phyloP scores from a whole-genome alignment of 495 filamentous ascomycete species.

The Trichocladium uniseriatum region DNA sequence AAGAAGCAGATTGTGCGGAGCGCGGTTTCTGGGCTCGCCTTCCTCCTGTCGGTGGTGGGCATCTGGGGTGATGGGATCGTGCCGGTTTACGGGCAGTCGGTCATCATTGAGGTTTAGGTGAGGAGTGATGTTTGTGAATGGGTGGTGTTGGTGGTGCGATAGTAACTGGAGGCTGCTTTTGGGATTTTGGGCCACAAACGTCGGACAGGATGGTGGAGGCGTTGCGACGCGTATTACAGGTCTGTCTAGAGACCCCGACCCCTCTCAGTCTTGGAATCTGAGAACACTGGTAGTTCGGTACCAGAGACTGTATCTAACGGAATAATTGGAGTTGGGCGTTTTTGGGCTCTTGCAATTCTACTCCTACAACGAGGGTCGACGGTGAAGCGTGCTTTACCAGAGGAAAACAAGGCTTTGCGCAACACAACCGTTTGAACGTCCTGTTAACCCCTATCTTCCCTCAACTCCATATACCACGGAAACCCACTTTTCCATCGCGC shows the following conservation, averaged over 20 bases:
- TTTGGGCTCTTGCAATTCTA: background rate
- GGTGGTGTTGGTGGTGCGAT: background rate
- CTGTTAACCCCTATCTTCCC: no score
- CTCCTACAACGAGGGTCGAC: background rate
- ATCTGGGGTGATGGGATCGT: slow-evolving; percentile 75
- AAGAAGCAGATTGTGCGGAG: slow-evolving; percentile 51
- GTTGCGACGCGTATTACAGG: background rate
- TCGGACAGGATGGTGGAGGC: background rate
- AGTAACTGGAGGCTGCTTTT: background rate
- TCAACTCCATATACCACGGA: no score
- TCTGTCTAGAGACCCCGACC: background rate
- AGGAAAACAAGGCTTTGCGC: no score
- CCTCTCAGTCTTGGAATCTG: background rate
- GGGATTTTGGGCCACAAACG: background rate
- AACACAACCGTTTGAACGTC: no score
- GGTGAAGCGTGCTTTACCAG: background rate
- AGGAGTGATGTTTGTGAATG: background rate
- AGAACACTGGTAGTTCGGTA: background rate
- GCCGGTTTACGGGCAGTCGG: slow-evolving; percentile 7
- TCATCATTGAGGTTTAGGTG: slow-evolving; percentile 3
- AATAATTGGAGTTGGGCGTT: slow-evolving; percentile 1
- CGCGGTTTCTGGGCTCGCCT: slow-evolving; percentile 53
- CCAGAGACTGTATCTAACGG: slow-evolving; percentile 12
- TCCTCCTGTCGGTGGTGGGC: slow-evolving; percentile 69
- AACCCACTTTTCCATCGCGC: no score